Conservation (phyloP, 1,284 basidiomycete genomes). For the Heliocybe sulcata region DNA sequence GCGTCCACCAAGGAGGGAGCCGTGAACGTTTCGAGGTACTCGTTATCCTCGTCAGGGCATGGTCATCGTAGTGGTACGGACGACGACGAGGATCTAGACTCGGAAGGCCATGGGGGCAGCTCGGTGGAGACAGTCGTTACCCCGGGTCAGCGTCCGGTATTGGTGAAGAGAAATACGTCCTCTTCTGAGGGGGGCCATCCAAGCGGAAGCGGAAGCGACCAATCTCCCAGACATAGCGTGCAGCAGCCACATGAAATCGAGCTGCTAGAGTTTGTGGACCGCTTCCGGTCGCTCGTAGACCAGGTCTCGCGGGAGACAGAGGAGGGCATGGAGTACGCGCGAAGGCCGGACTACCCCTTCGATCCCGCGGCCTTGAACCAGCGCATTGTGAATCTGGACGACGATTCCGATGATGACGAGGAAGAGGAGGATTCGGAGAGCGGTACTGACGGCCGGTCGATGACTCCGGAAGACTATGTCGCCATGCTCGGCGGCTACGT, state of each 20-base stretch:
- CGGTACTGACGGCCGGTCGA: slow-evolving; percentile 10
- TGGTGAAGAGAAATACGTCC: neutral
- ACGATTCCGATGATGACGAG: neutral
- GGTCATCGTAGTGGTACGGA: neutral
- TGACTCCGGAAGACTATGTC: slow-evolving; percentile 39
- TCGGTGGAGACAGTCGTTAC: slow-evolving; percentile 1
- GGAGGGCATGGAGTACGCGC: slow-evolving; percentile 31
- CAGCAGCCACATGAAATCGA: slow-evolving; percentile 22
- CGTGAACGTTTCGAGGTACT: neutral
- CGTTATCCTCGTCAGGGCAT: neutral
- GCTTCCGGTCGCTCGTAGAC: slow-evolving; percentile 40
- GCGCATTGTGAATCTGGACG: neutral
- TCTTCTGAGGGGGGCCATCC: neutral
- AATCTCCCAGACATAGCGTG: neutral
- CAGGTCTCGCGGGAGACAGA: slow-evolving; percentile 45
- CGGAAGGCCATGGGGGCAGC: neutral
- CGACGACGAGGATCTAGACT: neutral
- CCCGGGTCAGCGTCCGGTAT: slow-evolving; percentile 3
- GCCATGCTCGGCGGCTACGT: slow-evolving; percentile 54
- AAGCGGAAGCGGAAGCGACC: neutral
- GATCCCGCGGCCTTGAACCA: neutral
- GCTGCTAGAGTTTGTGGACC: slow-evolving; percentile 35
- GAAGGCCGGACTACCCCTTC: slow-evolving; percentile 13
- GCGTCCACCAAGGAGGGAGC: neutral
- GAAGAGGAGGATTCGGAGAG: neutral